phyloP scores from a whole-genome alignment of 306 rosid genomes.

The Echinosophora koreensis region DNA sequence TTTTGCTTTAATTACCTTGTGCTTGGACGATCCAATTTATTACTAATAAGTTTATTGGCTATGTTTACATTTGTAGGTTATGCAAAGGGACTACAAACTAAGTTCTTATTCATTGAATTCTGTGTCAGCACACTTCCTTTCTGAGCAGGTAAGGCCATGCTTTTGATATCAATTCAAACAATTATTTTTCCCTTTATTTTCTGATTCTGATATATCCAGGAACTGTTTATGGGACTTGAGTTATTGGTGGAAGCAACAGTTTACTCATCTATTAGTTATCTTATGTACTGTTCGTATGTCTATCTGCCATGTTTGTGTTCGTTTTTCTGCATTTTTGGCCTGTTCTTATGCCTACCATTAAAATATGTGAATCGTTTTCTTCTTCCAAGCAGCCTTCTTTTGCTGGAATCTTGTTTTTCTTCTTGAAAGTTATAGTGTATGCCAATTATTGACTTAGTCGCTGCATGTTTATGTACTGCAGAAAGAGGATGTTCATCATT shows the following conservation, averaged over 20 bases:
- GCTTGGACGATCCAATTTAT: conserved; percentile 26
- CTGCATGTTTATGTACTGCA: conserved; percentile 50
- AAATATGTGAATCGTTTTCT: conserved; percentile 9
- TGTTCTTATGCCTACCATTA: conserved; percentile 2
- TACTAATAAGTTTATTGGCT: conserved; percentile 42
- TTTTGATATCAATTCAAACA: conserved; percentile 41
- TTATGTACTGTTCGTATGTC: conserved; percentile 22
- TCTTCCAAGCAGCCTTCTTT: conserved; percentile 36
- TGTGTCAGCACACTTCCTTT: conserved; percentile 95
- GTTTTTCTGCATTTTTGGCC: conserved; percentile 23
- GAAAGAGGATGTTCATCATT: conserved; percentile 99
- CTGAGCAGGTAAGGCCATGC: conserved; percentile 79
- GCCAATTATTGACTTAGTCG: conserved; percentile 42
- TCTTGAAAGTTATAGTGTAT: conserved; percentile 22
- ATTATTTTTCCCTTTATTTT: conserved; percentile 27
- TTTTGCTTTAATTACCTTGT: conserved; percentile 46
- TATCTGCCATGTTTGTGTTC: background rate
- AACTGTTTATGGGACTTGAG: conserved; percentile 8
- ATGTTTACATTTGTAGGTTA: conserved; percentile 58
- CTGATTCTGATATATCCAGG: conserved; percentile 31
- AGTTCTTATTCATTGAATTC: conserved; percentile 98
- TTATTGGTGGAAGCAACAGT: conserved; percentile 29
- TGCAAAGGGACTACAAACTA: conserved; percentile 94
- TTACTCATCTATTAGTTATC: background rate
- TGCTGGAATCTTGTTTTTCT: conserved; percentile 37